Evolutionary conservation across 805 yeast genomes (phyloP).

Genomic region (Candida broadrunensis): DNA sequence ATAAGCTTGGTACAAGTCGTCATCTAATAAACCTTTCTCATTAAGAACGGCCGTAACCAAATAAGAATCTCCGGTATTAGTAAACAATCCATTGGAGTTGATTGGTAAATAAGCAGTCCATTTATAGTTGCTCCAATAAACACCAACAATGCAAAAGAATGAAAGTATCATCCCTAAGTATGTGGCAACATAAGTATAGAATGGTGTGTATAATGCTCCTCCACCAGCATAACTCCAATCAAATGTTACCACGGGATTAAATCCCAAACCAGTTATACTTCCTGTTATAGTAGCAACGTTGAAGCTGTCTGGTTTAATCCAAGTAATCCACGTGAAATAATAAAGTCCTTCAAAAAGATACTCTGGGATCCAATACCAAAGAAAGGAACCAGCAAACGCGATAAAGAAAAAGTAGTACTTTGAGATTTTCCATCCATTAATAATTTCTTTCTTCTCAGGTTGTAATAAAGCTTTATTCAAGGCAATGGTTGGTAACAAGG

Average conservation of each 20-base stretch:
- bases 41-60: slow-evolving; percentile 41
- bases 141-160: slow-evolving; percentile 15
- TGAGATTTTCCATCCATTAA: slow-evolving; percentile 29
- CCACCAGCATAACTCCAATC: slow-evolving; percentile 46
- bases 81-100: slow-evolving; percentile 43
- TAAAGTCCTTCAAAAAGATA: slow-evolving; percentile 41
- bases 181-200: slow-evolving; percentile 18
- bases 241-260: slow-evolving; percentile 52
- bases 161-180: slow-evolving; percentile 16
- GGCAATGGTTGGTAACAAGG: slow-evolving; percentile 25
- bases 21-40: slow-evolving; percentile 25
- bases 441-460: slow-evolving; percentile 19
- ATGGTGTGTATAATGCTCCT: slow-evolving; percentile 40
- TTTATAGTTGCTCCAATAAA: slow-evolving; percentile 17
- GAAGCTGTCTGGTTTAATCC: slow-evolving; percentile 53
- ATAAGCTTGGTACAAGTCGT: slow-evolving; percentile 15
- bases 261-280: slow-evolving; percentile 42
- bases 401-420: slow-evolving; percentile 19
- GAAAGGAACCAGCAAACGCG: slow-evolving; percentile 23
- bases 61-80: slow-evolving; percentile 47
- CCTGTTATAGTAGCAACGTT: slow-evolving; percentile 52
- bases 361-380: slow-evolving; percentile 46
- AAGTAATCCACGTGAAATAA: slow-evolving; percentile 53
- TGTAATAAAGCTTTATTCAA: slow-evolving; percentile 24
- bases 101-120: slow-evolving; percentile 30